Base-by-base conservation (phyloP, 345 rosid genomes). In the Linum lewisii region DNA sequence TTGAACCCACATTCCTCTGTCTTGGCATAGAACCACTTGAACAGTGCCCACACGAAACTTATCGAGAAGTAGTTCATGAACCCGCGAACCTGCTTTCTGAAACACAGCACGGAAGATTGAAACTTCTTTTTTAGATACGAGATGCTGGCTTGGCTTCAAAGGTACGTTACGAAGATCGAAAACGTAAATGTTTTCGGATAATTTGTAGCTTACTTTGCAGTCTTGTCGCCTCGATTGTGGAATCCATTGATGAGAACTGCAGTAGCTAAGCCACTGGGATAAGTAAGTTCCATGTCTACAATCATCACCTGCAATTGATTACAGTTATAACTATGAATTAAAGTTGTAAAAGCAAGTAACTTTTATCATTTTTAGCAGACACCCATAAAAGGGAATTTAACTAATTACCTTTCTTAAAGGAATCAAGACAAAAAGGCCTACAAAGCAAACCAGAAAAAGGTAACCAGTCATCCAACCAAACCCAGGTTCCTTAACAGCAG, bases 221-320 rank as follows among this genome's bases (percentile, higher is more conserved):
- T 76, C 61, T 82, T 77, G 64, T 91, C 91, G 57, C 89, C 93
- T 71, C 71, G 88, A 56, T 73, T 77, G 49, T 92, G 98, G 78
- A 92, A 92, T 49, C 97, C 98, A 64, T 92, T 92, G 72, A 92
- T 92, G 71, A 92, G 93, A 59, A 92, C 95, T 2, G 95, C 98
- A 32, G 98, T 92, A 38, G 97, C 97, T 73, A 88, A 22, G 54
- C 98, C 98, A 67, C 81, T 92, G 19, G 98, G 98, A 66, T 86
- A 92, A 42, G 95, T 77, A 65, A 92, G 64, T 55, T 84, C 76
- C 55, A 88, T 85, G 73, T 92, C 98, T 34, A 92, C 76, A 63
- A 92, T 86, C 95, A 92, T 68, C 57, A 88, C 68, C 95, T 86
- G 77, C 36, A 11, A 42, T 42, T 42, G 18, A 4, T 16, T 11